These are phyloP conservation scores for Penicillium sp. DNA, from an alignment of 2,329 filamentous ascomycete genomes.

Conservation along the genomic window DNA sequence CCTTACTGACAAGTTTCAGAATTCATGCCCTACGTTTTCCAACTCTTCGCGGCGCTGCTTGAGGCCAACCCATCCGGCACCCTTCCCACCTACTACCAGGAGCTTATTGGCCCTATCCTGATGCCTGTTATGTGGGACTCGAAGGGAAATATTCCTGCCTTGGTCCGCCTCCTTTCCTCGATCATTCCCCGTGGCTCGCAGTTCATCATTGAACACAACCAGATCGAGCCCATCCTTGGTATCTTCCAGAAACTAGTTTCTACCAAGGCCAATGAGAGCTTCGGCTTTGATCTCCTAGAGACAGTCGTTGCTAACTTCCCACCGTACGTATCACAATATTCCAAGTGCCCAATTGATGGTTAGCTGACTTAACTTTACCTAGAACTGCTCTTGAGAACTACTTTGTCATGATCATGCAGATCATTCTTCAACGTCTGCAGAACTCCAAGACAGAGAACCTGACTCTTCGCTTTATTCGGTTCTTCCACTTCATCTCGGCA, in stretches of 20 bases:
- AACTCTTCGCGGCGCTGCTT: constrained; percentile 85
- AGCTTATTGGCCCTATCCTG: constrained; percentile 73
- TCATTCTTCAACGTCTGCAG: constrained; percentile 72
- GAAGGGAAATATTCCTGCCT: constrained; percentile 86
- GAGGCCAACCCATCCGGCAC: constrained; percentile 79
- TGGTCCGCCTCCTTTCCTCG: constrained; percentile 78
- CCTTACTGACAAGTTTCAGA: constrained; percentile 54
- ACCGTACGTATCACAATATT: constrained; percentile 51
- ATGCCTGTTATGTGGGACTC: constrained; percentile 85
- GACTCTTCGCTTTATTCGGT: constrained; percentile 81
- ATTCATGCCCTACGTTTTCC: constrained; percentile 95
- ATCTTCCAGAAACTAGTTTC: constrained; percentile 90
- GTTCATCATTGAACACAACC: constrained; percentile 72
- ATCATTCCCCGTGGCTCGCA: constrained; percentile 75
- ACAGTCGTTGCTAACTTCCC: constrained; percentile 71
- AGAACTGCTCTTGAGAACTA: constrained; percentile 69
- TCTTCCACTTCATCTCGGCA: constrained; percentile 90
- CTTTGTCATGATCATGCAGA: constrained; percentile 73
- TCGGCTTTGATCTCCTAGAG: constrained; percentile 89
- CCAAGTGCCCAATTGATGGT: not conserved
- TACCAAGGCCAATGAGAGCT: constrained; percentile 77
- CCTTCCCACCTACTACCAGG: constrained; percentile 76
- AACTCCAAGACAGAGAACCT: constrained; percentile 79
- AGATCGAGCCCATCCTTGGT: constrained; percentile 83
- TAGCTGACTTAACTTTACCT: constrained; percentile 6